Evolutionary conservation across 1,139 yeast genomes (phyloP).

Genomic region (Suhomyces guaymorum): DNA sequence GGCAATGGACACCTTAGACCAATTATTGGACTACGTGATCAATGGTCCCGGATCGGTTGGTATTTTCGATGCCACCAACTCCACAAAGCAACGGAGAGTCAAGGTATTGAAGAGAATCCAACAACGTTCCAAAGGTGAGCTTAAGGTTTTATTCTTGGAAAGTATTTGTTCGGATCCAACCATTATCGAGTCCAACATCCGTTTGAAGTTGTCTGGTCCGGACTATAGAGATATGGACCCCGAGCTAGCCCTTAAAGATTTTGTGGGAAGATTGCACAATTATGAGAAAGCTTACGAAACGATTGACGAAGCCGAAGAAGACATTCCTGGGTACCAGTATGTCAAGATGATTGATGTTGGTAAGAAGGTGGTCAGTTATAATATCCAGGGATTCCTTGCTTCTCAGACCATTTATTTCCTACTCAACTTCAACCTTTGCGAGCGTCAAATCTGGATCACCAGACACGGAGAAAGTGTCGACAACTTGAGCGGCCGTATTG

Average conservation of each 20-base stretch:
- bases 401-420: slow-evolving; percentile 91
- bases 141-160: slow-evolving; percentile 83
- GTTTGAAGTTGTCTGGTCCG: slow-evolving; percentile 87
- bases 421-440: slow-evolving; percentile 84
- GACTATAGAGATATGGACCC: slow-evolving; percentile 89
- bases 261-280: slow-evolving; percentile 75
- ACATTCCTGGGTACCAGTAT: slow-evolving; percentile 66
- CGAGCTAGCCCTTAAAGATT: slow-evolving; percentile 74
- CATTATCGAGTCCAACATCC: slow-evolving; percentile 78
- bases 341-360: slow-evolving; percentile 97
- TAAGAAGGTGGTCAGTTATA: slow-evolving; percentile 86
- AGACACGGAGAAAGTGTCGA: slow-evolving; percentile 92
- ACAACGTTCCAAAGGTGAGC: slow-evolving; percentile 67
- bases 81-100: slow-evolving; percentile 72
- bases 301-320: slow-evolving; percentile 68
- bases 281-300: slow-evolving; percentile 91
- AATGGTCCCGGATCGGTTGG: slow-evolving; percentile 89
- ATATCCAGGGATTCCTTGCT: slow-evolving; percentile 88
- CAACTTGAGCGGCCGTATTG: slow-evolving; percentile 80
- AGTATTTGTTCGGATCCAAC: slow-evolving; percentile 80
- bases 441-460: slow-evolving; percentile 92
- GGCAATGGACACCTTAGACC: slow-evolving; percentile 94
- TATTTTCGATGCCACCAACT: slow-evolving; percentile 92
- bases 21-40: slow-evolving; percentile 75
- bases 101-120: slow-evolving; percentile 70